Percentiles rank a stretch among this genome's conserved stretches.
Conservation (phyloP, 495 filamentous ascomycete species). For the Tuber magnatum region DNA sequence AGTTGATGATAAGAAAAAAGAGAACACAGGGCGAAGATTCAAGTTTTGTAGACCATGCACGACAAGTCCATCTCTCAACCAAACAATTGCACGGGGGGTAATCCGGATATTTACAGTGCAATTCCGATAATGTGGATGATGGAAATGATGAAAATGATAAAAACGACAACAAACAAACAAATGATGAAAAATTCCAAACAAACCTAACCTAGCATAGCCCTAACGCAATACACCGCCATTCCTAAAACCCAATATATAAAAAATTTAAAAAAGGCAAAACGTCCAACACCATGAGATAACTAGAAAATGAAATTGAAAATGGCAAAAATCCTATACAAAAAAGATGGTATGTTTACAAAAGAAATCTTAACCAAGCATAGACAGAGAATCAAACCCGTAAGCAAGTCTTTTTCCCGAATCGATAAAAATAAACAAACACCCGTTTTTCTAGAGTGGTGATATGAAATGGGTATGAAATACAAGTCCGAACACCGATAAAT, state of each 20-base stretch:
- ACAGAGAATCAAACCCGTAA: background rate
- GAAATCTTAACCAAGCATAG: background rate
- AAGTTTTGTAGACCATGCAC: background rate
- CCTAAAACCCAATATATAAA: background rate
- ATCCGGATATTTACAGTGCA: background rate
- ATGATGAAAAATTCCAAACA: background rate
- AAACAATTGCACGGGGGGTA: background rate
- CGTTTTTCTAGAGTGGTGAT: background rate
- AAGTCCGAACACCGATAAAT: conserved; percentile 3
- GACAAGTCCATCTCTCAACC: background rate
- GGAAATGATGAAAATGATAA: background rate
- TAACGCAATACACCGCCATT: background rate
- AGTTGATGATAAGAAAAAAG: background rate
- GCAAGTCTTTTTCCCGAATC: conserved; percentile 4
- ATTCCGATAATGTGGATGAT: background rate
- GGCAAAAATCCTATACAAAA: background rate
- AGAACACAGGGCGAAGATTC: background rate
- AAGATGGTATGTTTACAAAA: conserved; percentile 2
- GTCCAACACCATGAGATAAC: background rate
- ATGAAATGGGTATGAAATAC: conserved; percentile 4
- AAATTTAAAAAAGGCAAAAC: background rate
- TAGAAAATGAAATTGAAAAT: background rate
- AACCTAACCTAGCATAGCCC: background rate
- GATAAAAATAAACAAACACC: background rate
- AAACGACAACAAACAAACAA: background rate